A percentile compares a stretch with the other conserved stretches of the same genome.
Evolutionary conservation across 192 early-diverging fungal species (phyloP).

Genomic region (Coemansia sp.): DNA sequence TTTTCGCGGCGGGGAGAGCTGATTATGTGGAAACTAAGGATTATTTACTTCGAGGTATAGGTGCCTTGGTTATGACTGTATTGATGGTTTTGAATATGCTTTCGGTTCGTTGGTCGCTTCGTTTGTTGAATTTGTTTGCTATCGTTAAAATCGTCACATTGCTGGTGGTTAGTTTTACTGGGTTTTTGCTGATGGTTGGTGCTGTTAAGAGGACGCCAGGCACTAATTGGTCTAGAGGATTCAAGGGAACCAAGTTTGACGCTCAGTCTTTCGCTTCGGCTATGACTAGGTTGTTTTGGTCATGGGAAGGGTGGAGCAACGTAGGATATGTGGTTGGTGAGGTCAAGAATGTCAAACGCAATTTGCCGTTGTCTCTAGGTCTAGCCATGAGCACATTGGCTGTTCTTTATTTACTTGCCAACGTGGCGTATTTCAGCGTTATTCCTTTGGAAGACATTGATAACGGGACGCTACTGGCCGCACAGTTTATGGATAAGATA

Average conservation of each 20-base stretch:
- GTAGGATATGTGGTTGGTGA: constrained; percentile 79
- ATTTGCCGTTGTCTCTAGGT: constrained; percentile 71
- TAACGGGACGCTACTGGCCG: constrained; percentile 64
- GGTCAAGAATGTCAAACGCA: constrained; percentile 75
- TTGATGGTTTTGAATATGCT: constrained; percentile 65
- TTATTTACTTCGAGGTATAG: constrained; percentile 55
- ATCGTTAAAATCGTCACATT: constrained; percentile 69
- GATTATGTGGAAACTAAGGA: constrained; percentile 31
- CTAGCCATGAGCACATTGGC: constrained; percentile 73
- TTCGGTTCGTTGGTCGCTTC: constrained; percentile 62
- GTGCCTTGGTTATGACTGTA: constrained; percentile 56
- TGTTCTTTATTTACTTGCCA: constrained; percentile 71
- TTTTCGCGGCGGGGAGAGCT: constrained; percentile 43
- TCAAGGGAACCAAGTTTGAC: constrained; percentile 60
- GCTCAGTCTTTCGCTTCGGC: constrained; percentile 58
- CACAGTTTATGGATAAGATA: constrained; percentile 56
- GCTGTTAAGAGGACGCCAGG: constrained; percentile 45
- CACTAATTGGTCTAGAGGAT: constrained; percentile 60
- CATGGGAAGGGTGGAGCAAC: constrained; percentile 69
- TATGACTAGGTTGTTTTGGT: constrained; percentile 57
- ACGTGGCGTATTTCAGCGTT: constrained; percentile 79
- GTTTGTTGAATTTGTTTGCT: constrained; percentile 69
- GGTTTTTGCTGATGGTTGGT: constrained; percentile 67
- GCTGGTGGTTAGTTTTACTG: constrained; percentile 65
- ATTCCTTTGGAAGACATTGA: constrained; percentile 67